Base-by-base conservation (phyloP, 495 filamentous ascomycete genomes). In the Elasticomyces elasticus region DNA sequence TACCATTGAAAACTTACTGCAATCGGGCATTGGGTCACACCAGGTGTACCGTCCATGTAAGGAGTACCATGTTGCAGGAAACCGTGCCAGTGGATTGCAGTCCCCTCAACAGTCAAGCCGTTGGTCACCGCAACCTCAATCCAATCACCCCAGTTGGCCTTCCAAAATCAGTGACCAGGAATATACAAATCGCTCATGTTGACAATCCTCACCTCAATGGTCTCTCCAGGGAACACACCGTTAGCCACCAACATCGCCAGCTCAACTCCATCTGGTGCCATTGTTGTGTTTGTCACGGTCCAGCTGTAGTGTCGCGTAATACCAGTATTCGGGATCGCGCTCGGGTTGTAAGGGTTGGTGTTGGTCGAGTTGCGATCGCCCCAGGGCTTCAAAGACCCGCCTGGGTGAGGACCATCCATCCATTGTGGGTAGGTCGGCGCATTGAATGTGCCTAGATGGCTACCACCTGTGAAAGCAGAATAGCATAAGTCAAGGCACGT, bases 111-210 rank as follows among this genome's bases (percentile, higher is more conserved):
- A 11, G 58, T 62, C 22, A 71, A 52, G 17, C 59, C 31, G 43
- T 56, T 63, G 0, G 51, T 47, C 19, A 85, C 76, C 33, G 66
- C 74, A 37, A 84, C 65, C 28, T 76, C 51, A 33, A 85, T 68
- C 33, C 58, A 75, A 56, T 84, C 79, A 11, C 81, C 81, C 75
- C 79, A 81, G 51, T 82, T 66, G 3, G 79, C 81, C 27, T 46
- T 73, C 66, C 49, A 86, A 70, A 9, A 72, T 76, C 12, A 81
- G 81, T 0, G 79, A 63, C 10, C 64, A 64, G 44, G 62, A 66
- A 44, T 62, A 22, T 9, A 37, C 79, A 80, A 51, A 81, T 64
- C 4, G 79, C 80, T 45, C 73, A 66, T 9, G 31, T n/a, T 9
- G 9, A 9, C n/a, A n/a, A n/a, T 68, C 4, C 77, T 80, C 43